Conservation (phyloP, 495 filamentous ascomycete species). For the Rostrohypoxylon terebratum region DNA sequence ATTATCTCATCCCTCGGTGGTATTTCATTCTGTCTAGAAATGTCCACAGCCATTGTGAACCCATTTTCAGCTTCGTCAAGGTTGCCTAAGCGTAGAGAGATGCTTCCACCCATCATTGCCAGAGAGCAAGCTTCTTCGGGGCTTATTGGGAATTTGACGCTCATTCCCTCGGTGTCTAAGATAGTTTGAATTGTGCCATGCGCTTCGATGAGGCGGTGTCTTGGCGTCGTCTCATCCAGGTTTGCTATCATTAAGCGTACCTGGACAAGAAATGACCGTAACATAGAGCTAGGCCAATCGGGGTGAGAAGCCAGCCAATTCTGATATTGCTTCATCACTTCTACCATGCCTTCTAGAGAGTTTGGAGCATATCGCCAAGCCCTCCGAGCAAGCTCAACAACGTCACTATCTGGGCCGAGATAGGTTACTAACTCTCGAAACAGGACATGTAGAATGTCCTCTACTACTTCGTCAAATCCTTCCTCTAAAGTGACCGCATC, state of each 20-base stretch:
- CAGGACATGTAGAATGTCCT: slow-evolving; percentile 17
- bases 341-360: slow-evolving; percentile 16
- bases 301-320: slow-evolving; percentile 15
- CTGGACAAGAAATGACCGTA: slow-evolving; percentile 24
- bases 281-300: slow-evolving; percentile 17
- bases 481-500: slow-evolving; percentile 7
- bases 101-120: slow-evolving; percentile 5
- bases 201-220: slow-evolving; percentile 13
- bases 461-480: slow-evolving; percentile 12
- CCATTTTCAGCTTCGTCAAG: slow-evolving; percentile 1
- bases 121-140: slow-evolving; percentile 16
- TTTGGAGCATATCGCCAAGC: slow-evolving; percentile 21
- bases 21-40: neutral
- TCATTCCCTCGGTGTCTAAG: slow-evolving; percentile 4
- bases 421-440: neutral
- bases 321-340: slow-evolving; percentile 26
- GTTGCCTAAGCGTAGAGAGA: slow-evolving; percentile 12
- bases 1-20: slow-evolving; percentile 16
- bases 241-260: slow-evolving; percentile 24
- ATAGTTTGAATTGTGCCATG: slow-evolving; percentile 18
- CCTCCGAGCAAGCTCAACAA: slow-evolving; percentile 27
- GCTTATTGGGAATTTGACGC: slow-evolving; percentile 8
- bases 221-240: slow-evolving; percentile 14
- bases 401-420: slow-evolving; percentile 9
- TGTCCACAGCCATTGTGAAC: slow-evolving; percentile 10